These are phyloP conservation scores for Fomitopsis serialis DNA, from an alignment of 768 basidiomycete species.

Conservation along the genomic window DNA sequence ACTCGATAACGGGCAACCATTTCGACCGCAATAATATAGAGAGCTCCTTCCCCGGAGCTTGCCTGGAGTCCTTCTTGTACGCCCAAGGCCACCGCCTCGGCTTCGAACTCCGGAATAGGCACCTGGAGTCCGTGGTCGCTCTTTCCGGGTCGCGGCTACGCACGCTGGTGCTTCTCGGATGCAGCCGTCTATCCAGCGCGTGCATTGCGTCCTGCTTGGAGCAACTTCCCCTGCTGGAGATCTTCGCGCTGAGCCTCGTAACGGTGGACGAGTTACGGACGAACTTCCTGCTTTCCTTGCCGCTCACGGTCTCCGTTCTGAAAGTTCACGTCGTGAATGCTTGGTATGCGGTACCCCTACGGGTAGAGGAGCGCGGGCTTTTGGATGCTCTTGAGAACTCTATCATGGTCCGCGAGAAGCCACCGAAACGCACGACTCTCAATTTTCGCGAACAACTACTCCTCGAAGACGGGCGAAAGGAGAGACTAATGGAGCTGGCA, in stretches of 20 bases:
- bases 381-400: conserved; percentile 25
- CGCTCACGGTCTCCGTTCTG: conserved; percentile 24
- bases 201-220: conserved; percentile 25
- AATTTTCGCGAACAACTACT: conserved; percentile 13
- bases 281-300: conserved; percentile 27
- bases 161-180: conserved; percentile 31
- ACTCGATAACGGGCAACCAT: conserved; percentile 28
- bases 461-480: conserved; percentile 15
- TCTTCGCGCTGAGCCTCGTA: conserved; percentile 31
- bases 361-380: conserved; percentile 27
- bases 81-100: conserved; percentile 28
- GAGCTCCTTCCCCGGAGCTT: conserved; percentile 21
- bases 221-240: conserved; percentile 24
- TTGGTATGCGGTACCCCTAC: conserved; percentile 25
- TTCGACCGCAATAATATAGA: conserved; percentile 28
- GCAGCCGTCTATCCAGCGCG: conserved; percentile 26
- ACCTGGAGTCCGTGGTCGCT: conserved; percentile 26
- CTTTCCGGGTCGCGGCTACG: conserved; percentile 19
- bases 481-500: conserved; percentile 24
- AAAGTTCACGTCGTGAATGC: conserved; percentile 33
- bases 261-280: conserved; percentile 29
- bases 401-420: conserved; percentile 9
- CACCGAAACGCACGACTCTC: conserved; percentile 7
- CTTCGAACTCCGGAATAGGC: conserved; percentile 31
- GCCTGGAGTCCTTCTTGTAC: conserved; percentile 31